Base-by-base conservation (phyloP, 202 grass and related monocot genomes). In the Zizania palustris region DNA sequence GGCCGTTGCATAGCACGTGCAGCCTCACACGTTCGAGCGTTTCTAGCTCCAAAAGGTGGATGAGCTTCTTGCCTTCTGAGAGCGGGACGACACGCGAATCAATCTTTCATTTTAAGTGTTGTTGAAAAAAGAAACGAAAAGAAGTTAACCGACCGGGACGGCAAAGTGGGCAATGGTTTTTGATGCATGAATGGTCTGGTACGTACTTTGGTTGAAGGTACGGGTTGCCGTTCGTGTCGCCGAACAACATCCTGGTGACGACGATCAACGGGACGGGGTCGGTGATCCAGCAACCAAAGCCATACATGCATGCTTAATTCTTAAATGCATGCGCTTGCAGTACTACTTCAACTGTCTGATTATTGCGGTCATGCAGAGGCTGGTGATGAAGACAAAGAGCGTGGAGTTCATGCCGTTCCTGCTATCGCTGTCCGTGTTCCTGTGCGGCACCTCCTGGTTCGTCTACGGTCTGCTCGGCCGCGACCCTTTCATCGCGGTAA, bases 321-420 rank as follows among this genome's bases (percentile, higher is more conserved):
- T 28, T 28, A 28, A 28, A 28, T 28, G 28, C 28, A 28, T 28
- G 28, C 28, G 28, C 28, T 28, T 28, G 28, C 28, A 28, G 28
- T 28, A 28, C 28, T 28, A 28, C 28, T 28, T 28, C 28, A 28
- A 2, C 2, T 28, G 2, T 1, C 28, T 28, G 28, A 28, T 28
- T 28, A 28, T 28, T 28, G 28, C 7, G 43, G 11, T 39, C 0
- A 11, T 85, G 82, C 89, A 98, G 96, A 95, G 89, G 87, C 13
- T 99, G 87, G 96, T 99, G 91, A 85, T 99, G 72, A 95, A 90
- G 83, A 95, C 96, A 1, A 99, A 99, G 72, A 99, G 96, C 82
- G 96, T 99, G 87, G 92, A 95, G 83, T 99, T 78, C 89, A 99
- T 99, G 96, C 96, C 96, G n/a, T 96, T 99, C 73, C 88, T 99